Percentiles rank a stretch among this genome's conserved stretches.
phyloP scores from a whole-genome alignment of 2,329 filamentous ascomycete genomes.

The Seiridium cupressi region DNA sequence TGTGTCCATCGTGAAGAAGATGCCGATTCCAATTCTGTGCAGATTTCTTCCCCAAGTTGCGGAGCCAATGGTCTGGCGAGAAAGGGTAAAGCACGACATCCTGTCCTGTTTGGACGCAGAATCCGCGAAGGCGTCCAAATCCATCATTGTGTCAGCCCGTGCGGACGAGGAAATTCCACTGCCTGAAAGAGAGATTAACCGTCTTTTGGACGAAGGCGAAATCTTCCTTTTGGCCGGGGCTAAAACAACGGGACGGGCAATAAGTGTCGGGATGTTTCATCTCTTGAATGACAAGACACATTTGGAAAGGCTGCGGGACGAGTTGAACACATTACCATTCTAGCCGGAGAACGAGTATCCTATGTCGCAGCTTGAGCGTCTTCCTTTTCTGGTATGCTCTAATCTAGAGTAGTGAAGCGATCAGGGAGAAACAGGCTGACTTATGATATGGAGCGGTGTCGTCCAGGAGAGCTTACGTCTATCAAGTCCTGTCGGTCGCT shows the following conservation, averaged over 20 bases:
- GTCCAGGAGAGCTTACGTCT: neutral
- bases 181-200: neutral
- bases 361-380: neutral
- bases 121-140: neutral
- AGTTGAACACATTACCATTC: neutral
- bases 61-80: neutral
- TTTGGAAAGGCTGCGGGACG: neutral
- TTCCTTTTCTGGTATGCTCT: neutral
- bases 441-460: neutral
- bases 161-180: neutral
- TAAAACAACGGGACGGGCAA: slow-evolving; percentile 1
- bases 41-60: neutral
- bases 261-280: neutral
- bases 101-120: neutral
- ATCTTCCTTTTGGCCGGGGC: neutral
- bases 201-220: neutral
- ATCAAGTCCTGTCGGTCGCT: neutral
- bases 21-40: too few species aligned
- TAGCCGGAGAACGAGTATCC: neutral
- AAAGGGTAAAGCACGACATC: neutral
- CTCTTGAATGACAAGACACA: neutral
- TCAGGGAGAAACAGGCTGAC: neutral
- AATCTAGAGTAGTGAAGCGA: neutral
- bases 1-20: neutral
- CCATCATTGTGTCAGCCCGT: neutral